Evolutionary conservation across 2,329 filamentous ascomycete genomes (phyloP).

Genomic region (Trichoderma afroharzianum): DNA sequence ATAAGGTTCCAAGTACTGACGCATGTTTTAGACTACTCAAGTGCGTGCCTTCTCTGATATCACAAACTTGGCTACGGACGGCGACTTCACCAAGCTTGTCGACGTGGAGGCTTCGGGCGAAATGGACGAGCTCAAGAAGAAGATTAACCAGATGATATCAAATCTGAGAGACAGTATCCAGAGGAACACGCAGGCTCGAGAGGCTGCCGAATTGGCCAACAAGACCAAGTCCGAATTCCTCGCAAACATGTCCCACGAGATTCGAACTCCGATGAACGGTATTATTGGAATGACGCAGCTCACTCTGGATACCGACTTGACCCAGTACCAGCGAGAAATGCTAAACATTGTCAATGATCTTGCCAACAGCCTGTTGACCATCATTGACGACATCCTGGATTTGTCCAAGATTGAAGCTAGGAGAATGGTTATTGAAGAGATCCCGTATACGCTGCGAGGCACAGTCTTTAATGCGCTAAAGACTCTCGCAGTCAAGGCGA

Average conservation of each 20-base stretch:
- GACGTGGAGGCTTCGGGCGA: constrained; percentile 96
- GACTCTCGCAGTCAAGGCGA: constrained; percentile 93
- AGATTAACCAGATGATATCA: constrained; percentile 99
- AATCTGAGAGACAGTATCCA: constrained; percentile 95
- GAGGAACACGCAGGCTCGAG: constrained; percentile 89
- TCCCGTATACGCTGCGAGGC: constrained; percentile 88
- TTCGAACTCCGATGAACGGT: constrained; percentile 94
- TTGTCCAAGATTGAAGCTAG: constrained; percentile 86
- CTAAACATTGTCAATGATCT: constrained; percentile 96
- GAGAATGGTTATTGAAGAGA: constrained; percentile 97
- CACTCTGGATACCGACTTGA: constrained; percentile 90
- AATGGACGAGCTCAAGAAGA: constrained; percentile 98
- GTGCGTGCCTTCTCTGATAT: constrained; percentile 98
- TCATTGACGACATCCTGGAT: constrained; percentile 83
- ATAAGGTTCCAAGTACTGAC: constrained; percentile 28
- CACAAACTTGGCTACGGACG: constrained; percentile 94
- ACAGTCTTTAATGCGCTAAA: constrained; percentile 98
- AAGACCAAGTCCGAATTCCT: constrained; percentile 98
- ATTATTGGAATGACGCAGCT: constrained; percentile 98
- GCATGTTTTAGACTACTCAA: constrained; percentile 71
- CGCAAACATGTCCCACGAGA: constrained; percentile 98
- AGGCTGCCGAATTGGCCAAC: constrained; percentile 93
- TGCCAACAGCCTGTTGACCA: constrained; percentile 92
- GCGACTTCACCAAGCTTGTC: constrained; percentile 94
- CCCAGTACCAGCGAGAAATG: constrained; percentile 96